Evolutionary conservation across 345 rosid species (phyloP).

Genomic region (Citrus cavaleriei): DNA sequence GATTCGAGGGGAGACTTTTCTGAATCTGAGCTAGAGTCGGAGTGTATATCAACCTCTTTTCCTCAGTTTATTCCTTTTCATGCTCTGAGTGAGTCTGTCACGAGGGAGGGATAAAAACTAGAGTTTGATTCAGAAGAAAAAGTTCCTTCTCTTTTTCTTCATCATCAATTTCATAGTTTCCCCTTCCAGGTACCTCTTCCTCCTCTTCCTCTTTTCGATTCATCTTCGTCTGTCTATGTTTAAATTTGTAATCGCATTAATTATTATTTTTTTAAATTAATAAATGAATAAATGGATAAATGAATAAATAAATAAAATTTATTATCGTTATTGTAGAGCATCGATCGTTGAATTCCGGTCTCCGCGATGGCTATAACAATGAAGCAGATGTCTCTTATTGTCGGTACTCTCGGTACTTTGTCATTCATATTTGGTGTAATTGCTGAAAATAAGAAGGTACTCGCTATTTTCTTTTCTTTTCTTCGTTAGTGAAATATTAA

Average conservation of each 20-base stretch:
- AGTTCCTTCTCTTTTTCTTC: neutral
- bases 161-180: neutral
- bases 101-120: too few species aligned
- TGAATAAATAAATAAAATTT: too few species aligned
- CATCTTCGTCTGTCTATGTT: neutral
- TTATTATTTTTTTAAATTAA: too few species aligned
- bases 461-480: neutral
- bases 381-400: constrained; percentile 55
- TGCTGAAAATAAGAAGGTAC: constrained; percentile 86
- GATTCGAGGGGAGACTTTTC: neutral
- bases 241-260: neutral
- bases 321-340: constrained; percentile 1
- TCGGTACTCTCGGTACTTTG: constrained; percentile 47
- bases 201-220: neutral
- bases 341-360: neutral
- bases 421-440: constrained; percentile 67
- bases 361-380: constrained; percentile 55
- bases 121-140: too few species aligned
- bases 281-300: too few species aligned
- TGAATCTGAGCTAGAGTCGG: neutral
- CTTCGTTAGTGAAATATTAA: neutral
- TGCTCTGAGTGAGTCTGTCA: neutral
- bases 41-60: neutral
- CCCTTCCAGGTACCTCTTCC: neutral
- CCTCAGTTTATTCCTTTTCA: neutral